Percentiles rank a stretch among this genome's conserved stretches.
Evolutionary conservation across 2,329 filamentous ascomycete genomes (phyloP).

Genomic region (Diaporthe helianthi): DNA sequence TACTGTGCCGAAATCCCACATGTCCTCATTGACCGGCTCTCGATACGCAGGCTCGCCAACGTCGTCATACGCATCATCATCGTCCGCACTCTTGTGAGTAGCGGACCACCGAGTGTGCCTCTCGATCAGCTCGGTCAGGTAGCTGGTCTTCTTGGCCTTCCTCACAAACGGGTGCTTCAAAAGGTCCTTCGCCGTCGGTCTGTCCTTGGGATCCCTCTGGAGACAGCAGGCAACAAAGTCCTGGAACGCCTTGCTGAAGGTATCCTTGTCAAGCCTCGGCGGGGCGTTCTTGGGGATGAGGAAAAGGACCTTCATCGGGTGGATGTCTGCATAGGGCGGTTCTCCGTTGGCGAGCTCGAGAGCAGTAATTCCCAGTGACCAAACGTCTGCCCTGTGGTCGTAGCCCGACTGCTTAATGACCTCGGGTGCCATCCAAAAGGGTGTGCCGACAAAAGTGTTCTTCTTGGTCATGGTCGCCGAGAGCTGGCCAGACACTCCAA

Average conservation of each 20-base stretch:
- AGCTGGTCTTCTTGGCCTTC: conserved; percentile 93
- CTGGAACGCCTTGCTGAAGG: conserved; percentile 83
- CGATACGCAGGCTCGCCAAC: conserved; percentile 59
- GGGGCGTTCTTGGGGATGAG: conserved; percentile 94
- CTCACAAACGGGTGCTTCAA: conserved; percentile 90
- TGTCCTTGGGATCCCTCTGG: conserved; percentile 85
- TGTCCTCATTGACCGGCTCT: conserved; percentile 73
- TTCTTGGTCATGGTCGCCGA: conserved; percentile 99
- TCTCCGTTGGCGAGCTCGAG: conserved; percentile 91
- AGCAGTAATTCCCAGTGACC: conserved; percentile 94
- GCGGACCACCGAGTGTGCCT: conserved; percentile 87
- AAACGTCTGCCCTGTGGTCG: conserved; percentile 97
- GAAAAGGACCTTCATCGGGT: conserved; percentile 98
- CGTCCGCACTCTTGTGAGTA: conserved; percentile 73
- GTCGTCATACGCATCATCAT: conserved; percentile 69
- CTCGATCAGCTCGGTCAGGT: conserved; percentile 94
- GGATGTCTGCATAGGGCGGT: conserved; percentile 93
- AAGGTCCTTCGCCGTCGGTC: conserved; percentile 85
- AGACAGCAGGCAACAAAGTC: conserved; percentile 86
- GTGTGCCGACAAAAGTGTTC: conserved; percentile 97
- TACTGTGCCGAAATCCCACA: conserved; percentile 99
- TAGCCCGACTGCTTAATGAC: conserved; percentile 99
- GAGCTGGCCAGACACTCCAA: conserved; percentile 94
- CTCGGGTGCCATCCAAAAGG: conserved; percentile 99
- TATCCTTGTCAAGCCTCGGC: conserved; percentile 75